Base-by-base conservation (phyloP, 352 stramenopile genomes). In the Globisporangium irregulare region DNA sequence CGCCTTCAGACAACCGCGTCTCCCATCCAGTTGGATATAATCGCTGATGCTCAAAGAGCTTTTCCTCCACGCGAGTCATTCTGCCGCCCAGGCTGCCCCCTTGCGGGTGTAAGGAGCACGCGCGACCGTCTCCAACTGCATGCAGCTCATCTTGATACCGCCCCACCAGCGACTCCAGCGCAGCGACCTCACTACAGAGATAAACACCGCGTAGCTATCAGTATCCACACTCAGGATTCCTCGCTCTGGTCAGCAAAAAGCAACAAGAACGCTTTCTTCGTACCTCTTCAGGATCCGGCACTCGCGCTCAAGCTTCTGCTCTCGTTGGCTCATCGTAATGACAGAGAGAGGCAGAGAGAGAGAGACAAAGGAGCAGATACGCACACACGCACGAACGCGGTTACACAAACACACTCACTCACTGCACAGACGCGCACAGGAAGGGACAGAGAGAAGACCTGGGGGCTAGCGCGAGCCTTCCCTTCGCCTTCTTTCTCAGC, bases 81-180 rank as follows among this genome's bases (percentile, higher is more conserved):
- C 27, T 59, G 27, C 54, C 29, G 4, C 54, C 27, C 18, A 43
- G 53, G 10, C 20, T 27, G 27, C 51, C 20, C 14, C 24, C 15
- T 18, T 64, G 53, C 66, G 73, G 25, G 25, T 63, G 18, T 24
- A 36, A 6, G 50, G 56, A 6, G 51, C 38, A 18, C 60, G 59
- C 34, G 36, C 50, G 6, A 10, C 43, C 6, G 32, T 24, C 20
- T 46, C 57, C 27, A n/a, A 54, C 51, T 22, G 36, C 46, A 51
- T 57, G 34, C 7, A 92, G 72, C 51, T 91, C 78, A 51, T 80
- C 69, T 66, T 92, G 84, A 67, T 90, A 91, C 32, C 79, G 74
- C 53, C 78, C 70, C 46, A 91, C 76, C n/a, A 92, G 71, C 51
- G 67, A 57, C 65, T 91, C 82, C 56, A 92, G 77, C 18, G 81